phyloP scores from a whole-genome alignment of 371 early-diverging fungal genomes.

The Capillidium heterosporum region DNA sequence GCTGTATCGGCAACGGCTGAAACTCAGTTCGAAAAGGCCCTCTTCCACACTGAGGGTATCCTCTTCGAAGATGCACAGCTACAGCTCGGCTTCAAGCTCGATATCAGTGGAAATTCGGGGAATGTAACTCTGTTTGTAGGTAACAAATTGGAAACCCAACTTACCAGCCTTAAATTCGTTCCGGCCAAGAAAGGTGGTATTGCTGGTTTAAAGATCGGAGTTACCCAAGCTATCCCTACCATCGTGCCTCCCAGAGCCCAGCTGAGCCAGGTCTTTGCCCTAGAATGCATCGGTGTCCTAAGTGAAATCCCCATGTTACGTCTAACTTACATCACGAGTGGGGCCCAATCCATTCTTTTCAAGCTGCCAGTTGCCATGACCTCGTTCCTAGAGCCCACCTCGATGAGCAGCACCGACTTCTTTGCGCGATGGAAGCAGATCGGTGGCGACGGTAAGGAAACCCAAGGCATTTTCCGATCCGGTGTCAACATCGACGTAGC shows the following conservation, averaged over 20 bases:
- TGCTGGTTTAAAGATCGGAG: conserved; percentile 16
- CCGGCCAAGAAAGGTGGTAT: conserved; percentile 13
- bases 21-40: conserved; percentile 32
- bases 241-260: conserved; percentile 46
- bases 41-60: conserved; percentile 58
- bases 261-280: conserved; percentile 50
- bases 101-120: conserved; percentile 70
- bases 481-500: conserved; percentile 29
- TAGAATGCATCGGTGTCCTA: conserved; percentile 42
- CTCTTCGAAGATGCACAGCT: conserved; percentile 72
- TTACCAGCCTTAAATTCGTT: conserved; percentile 18
- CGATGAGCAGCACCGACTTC: conserved; percentile 62
- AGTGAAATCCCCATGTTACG: conserved; percentile 35
- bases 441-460: conserved; percentile 65
- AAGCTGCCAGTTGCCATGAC: conserved; percentile 60
- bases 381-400: conserved; percentile 77
- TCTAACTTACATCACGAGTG: conserved; percentile 36
- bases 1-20: conserved; percentile 29
- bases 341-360: conserved; percentile 25
- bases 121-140: conserved; percentile 71
- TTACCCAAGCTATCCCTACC: conserved; percentile 18
- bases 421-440: conserved; percentile 91
- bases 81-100: conserved; percentile 74
- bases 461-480: conserved; percentile 46
- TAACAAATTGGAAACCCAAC: conserved; percentile 48